phyloP scores from a whole-genome alignment of 192 early-diverging fungal species.

The Lobosporangium transversale region DNA sequence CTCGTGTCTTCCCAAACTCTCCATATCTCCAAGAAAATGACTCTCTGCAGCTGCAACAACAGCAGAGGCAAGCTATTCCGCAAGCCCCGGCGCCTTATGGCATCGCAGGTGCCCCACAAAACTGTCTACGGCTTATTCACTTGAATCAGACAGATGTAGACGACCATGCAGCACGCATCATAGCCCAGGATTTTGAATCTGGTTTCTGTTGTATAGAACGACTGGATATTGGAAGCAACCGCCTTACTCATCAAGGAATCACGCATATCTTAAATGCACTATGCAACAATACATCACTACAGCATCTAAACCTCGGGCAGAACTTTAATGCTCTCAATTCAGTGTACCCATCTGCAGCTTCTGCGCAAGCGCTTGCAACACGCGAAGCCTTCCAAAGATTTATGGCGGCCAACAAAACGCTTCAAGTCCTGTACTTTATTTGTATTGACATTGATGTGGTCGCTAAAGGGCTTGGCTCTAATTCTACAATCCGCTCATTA shows the following conservation, averaged over 20 bases:
- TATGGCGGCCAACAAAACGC: conserved; percentile 29
- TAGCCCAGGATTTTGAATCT: conserved; percentile 25
- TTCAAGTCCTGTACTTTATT: conserved; percentile 28
- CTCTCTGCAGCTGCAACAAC: conserved; percentile 1
- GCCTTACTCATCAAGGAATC: conserved; percentile 32
- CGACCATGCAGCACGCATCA: conserved; percentile 20
- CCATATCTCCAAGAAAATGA: conserved; percentile 1
- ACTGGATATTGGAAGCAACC: conserved; percentile 24
- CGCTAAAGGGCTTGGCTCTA: conserved; percentile 16
- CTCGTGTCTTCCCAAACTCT: conserved; percentile 14
- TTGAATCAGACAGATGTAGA: conserved; percentile 24
- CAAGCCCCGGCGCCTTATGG: conserved; percentile 13
- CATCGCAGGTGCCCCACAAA: conserved; percentile 8
- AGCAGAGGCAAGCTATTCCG: background rate
- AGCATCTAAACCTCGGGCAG: conserved; percentile 28
- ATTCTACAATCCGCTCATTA: conserved; percentile 14
- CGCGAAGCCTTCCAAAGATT: conserved; percentile 14
- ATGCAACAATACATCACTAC: conserved; percentile 18
- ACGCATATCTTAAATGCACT: conserved; percentile 20
- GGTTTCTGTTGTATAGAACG: conserved; percentile 17
- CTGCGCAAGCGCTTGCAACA: background rate
- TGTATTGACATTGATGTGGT: conserved; percentile 14
- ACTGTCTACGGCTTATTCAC: conserved; percentile 21
- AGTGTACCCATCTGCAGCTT: conserved; percentile 8
- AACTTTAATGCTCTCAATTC: conserved; percentile 20